A percentile compares a stretch with the other conserved stretches of the same genome.
Evolutionary conservation across 371 early-diverging fungal genomes (phyloP).

Genomic region (Batrachochytrium dendrobatidis): DNA sequence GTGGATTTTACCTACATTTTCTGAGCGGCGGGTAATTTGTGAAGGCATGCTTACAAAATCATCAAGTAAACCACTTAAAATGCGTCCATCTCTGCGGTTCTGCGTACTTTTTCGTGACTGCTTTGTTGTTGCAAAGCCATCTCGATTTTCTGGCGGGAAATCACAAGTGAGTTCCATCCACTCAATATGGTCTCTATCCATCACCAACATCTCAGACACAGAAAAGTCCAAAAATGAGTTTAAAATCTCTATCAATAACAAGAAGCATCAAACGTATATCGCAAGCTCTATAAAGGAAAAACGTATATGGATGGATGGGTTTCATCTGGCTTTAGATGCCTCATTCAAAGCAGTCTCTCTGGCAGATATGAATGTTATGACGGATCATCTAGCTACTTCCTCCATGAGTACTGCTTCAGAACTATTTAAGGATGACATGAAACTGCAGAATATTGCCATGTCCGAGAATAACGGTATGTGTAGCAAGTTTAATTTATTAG

Average conservation of each 20-base stretch:
- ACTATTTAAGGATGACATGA: no score
- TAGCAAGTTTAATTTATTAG: no score
- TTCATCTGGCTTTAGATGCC: background rate
- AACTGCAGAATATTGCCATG: no score
- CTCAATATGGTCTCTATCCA: background rate
- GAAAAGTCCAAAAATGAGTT: slow-evolving; percentile 1
- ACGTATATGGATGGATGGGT: background rate
- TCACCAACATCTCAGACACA: background rate
- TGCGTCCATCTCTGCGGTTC: background rate
- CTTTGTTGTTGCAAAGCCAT: background rate
- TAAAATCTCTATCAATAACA: background rate
- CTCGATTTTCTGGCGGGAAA: background rate
- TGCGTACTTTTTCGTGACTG: slow-evolving; percentile 5
- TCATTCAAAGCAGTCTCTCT: no score
- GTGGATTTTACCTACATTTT: background rate
- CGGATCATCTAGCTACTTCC: no score
- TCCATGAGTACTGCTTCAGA: no score
- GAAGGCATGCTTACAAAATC: background rate
- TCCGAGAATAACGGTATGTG: no score
- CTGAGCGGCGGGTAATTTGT: background rate
- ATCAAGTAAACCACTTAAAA: background rate
- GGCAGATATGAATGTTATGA: no score
- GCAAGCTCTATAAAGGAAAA: slow-evolving; percentile 4
- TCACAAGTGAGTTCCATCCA: background rate
- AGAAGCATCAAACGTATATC: background rate